Conservation (phyloP, 2,329 filamentous ascomycete species). For the Exophiala lecanii-corni region DNA sequence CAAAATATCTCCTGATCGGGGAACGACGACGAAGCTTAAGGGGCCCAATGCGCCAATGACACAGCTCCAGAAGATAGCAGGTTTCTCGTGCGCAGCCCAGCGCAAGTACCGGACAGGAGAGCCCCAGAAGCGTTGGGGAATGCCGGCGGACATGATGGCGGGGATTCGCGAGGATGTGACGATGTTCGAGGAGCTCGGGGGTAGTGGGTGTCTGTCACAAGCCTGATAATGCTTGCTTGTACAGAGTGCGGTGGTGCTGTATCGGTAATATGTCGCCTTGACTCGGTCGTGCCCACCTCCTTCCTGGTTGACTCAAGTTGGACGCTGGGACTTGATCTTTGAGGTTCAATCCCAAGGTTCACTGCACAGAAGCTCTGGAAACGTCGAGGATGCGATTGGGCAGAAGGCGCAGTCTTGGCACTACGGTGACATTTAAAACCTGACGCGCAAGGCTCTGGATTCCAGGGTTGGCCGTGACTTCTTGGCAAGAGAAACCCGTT, state of each 20-base stretch:
- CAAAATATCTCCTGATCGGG: conserved; percentile 69
- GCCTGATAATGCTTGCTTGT: background rate
- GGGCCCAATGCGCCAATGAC: conserved; percentile 71
- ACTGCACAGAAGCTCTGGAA: conserved; percentile 1
- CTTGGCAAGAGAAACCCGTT: too few relatives aligned
- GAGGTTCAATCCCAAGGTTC: background rate
- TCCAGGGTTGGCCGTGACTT: too few relatives aligned
- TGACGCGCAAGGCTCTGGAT: conserved; percentile 6
- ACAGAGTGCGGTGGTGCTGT: background rate
- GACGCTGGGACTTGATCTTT: background rate
- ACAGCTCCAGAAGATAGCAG: conserved; percentile 85
- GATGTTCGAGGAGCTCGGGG: conserved; percentile 5
- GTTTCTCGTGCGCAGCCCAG: conserved; percentile 83
- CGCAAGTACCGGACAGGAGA: conserved; percentile 77
- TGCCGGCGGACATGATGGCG: conserved; percentile 40
- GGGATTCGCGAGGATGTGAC: background rate
- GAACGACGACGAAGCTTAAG: conserved; percentile 63
- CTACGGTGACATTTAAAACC: conserved; percentile 1
- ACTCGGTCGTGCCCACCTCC: background rate
- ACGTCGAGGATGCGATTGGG: conserved; percentile 4
- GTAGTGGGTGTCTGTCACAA: conserved; percentile 1
- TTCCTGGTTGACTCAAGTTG: background rate
- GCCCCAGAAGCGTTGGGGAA: conserved; percentile 70
- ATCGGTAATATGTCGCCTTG: too few relatives aligned
- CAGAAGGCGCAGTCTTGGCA: conserved; percentile 1